Evolutionary conservation across 306 rosid species (phyloP).

Genomic region (Albizia julibrissin): DNA sequence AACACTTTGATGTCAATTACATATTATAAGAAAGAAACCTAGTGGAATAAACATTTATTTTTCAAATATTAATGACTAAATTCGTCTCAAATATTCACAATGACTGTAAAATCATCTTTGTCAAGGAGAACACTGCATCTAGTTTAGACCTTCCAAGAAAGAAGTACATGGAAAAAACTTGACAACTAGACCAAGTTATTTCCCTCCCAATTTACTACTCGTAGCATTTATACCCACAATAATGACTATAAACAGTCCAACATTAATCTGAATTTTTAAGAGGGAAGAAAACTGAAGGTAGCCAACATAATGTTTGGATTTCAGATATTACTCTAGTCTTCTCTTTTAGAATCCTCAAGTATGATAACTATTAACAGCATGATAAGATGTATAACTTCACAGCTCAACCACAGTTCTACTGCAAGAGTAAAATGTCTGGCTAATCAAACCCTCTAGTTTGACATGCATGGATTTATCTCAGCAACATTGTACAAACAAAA

Average conservation of each 20-base stretch:
- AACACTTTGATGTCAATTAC: constrained; percentile 49
- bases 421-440: not conserved
- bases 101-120: constrained; percentile 7
- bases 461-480: not conserved
- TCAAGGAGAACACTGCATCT: not conserved
- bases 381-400: not conserved
- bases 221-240: constrained; percentile 4
- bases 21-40: constrained; percentile 14
- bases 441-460: not conserved
- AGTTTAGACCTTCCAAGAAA: constrained; percentile 4
- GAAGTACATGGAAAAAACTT: not conserved
- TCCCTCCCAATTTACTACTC: not conserved
- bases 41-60: constrained; percentile 19
- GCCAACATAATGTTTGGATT: not conserved
- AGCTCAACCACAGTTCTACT: constrained; percentile 19
- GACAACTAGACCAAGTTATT: not conserved
- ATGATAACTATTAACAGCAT: not conserved
- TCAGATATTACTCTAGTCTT: constrained; percentile 5
- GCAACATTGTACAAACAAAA: not conserved
- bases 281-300: not conserved
- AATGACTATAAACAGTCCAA: not conserved
- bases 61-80: constrained; percentile 15
- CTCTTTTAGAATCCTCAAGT: not conserved
- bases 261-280: not conserved
- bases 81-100: constrained; percentile 3